Conservation (phyloP, 768 basidiomycete species). For the Ramaria sp. region DNA sequence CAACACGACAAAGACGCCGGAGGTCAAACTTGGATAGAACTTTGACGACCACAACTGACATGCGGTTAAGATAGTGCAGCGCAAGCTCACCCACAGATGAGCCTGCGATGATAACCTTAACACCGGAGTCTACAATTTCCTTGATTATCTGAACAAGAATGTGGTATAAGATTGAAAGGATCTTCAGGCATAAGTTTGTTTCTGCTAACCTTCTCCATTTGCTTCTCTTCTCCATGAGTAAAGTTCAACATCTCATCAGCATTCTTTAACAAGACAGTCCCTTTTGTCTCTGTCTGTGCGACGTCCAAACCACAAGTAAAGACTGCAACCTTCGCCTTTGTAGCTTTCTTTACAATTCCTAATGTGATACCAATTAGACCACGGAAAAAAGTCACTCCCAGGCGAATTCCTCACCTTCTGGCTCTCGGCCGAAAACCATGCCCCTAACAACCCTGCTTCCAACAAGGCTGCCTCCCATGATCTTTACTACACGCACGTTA, state of each 20-base stretch:
- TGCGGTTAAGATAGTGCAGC: conserved; percentile 90
- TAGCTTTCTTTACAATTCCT: conserved; percentile 77
- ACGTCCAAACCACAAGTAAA: conserved; percentile 90
- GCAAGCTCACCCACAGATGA: conserved; percentile 91
- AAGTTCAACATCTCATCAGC: conserved; percentile 98
- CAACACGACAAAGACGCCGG: conserved; percentile 86
- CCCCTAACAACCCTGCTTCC: conserved; percentile 85
- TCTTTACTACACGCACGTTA: conserved; percentile 96
- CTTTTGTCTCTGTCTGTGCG: conserved; percentile 97
- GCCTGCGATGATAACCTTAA: conserved; percentile 90
- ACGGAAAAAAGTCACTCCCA: neutral
- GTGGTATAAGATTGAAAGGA: conserved; percentile 1
- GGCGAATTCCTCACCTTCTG: conserved; percentile 53
- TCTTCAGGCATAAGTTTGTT: neutral
- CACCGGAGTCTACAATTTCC: conserved; percentile 93
- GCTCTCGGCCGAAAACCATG: conserved; percentile 96
- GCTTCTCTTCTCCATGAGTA: conserved; percentile 90
- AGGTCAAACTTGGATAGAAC: conserved; percentile 98
- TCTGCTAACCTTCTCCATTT: conserved; percentile 68
- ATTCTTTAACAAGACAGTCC: conserved; percentile 91
- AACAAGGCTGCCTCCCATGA: conserved; percentile 86
- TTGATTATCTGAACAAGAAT: conserved; percentile 66
- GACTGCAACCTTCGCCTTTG: conserved; percentile 86
- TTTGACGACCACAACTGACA: conserved; percentile 91
- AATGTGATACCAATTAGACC: neutral